Evolutionary conservation across 495 filamentous ascomycete genomes (phyloP).

Genomic region (Evernia prunastri): DNA sequence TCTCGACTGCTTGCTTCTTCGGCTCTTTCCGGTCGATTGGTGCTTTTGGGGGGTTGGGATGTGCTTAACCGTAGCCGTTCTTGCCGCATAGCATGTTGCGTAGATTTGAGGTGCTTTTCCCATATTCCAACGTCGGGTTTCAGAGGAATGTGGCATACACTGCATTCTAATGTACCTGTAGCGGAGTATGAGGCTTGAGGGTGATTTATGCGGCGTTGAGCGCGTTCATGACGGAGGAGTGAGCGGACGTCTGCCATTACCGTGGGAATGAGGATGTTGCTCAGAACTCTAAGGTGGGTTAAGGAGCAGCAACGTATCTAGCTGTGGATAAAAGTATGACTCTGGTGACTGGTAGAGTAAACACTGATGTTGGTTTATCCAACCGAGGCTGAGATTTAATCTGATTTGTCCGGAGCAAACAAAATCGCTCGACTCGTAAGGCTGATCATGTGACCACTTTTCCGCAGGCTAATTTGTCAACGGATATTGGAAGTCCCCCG

Average conservation of each 20-base stretch:
- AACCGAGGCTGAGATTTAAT: too few species aligned
- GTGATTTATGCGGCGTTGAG: constrained; percentile 64
- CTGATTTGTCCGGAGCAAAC: neutral
- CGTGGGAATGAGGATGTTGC: neutral
- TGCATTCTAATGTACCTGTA: constrained; percentile 53
- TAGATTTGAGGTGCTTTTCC: constrained; percentile 24
- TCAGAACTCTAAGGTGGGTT: neutral
- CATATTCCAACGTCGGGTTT: constrained; percentile 45
- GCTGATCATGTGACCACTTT: neutral
- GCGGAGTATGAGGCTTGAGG: constrained; percentile 56
- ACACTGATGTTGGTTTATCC: too few species aligned
- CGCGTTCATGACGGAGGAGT: constrained; percentile 74
- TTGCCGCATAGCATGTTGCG: constrained; percentile 25
- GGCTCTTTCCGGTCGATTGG: neutral
- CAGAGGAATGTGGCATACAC: constrained; percentile 50
- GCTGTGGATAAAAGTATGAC: too few species aligned
- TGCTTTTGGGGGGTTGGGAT: constrained; percentile 1
- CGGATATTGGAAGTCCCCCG: neutral
- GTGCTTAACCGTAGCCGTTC: constrained; percentile 21
- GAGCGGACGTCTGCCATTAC: constrained; percentile 79
- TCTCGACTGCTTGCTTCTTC: neutral
- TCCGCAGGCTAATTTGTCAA: neutral
- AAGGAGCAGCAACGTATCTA: too few species aligned
- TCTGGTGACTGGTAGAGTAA: too few species aligned
- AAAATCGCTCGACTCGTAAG: neutral